Evolutionary conservation across 129 eudicot genomes (phyloP).

Genomic region (Silybum marianum): DNA sequence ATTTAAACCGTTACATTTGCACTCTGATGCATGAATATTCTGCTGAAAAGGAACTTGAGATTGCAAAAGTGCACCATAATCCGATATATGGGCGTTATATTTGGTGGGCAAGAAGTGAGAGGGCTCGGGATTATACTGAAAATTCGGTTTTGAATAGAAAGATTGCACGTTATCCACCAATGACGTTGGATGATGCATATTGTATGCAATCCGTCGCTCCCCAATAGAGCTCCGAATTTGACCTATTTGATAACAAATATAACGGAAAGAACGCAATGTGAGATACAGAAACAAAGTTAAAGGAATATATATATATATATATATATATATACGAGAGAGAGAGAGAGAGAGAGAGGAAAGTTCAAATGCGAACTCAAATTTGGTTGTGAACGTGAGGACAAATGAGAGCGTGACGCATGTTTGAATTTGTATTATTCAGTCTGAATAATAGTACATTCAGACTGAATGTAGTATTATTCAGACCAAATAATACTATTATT

Average conservation of each 20-base stretch:
- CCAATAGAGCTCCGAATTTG: background rate
- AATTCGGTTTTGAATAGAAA: background rate
- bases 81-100: constrained; percentile 12
- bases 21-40: constrained; percentile 29
- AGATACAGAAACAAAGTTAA: background rate
- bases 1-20: constrained; percentile 34
- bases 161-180: background rate
- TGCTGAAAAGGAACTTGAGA: constrained; percentile 30
- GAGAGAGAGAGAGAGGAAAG: too few species aligned
- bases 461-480: too few species aligned
- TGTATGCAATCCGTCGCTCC: background rate
- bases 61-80: background rate
- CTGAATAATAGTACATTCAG: too few species aligned
- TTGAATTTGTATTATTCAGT: too few species aligned
- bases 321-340: too few species aligned
- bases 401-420: too few species aligned
- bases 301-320: too few species aligned
- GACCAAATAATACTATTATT: too few species aligned
- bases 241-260: background rate
- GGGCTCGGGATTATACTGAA: constrained; percentile 16
- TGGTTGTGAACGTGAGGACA: too few species aligned
- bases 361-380: too few species aligned
- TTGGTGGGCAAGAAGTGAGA: constrained; percentile 7
- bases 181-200: background rate
- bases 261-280: background rate